phyloP scores from a whole-genome alignment of 1,139 yeast species.

The Scheffersomyces quercinus region DNA sequence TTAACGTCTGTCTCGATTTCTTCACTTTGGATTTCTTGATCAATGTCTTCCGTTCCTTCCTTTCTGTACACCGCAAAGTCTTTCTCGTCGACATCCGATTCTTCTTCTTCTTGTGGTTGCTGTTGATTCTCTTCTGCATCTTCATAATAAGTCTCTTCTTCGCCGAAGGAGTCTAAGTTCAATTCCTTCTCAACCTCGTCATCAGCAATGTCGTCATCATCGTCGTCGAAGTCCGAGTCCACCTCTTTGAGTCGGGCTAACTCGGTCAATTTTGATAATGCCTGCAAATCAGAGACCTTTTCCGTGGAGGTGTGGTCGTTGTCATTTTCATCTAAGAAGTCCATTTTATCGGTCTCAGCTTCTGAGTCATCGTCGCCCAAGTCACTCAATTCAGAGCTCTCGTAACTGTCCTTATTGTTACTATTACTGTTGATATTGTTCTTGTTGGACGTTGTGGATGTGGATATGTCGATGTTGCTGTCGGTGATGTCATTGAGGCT shows the following conservation, averaged over 20 bases:
- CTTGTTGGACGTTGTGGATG: slow-evolving; percentile 1
- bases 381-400: slow-evolving; percentile 54
- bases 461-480: slow-evolving; percentile 3
- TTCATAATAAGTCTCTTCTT: slow-evolving; percentile 6
- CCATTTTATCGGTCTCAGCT: slow-evolving; percentile 81
- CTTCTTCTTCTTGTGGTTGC: slow-evolving; percentile 12
- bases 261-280: slow-evolving; percentile 42
- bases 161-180: slow-evolving; percentile 1
- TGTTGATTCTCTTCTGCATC: slow-evolving; percentile 10
- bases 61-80: slow-evolving; percentile 7
- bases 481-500: neutral
- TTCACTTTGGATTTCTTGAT: slow-evolving; percentile 7
- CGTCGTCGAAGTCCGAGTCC: slow-evolving; percentile 28
- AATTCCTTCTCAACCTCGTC: slow-evolving; percentile 3
- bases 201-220: slow-evolving; percentile 12
- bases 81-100: slow-evolving; percentile 5
- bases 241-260: slow-evolving; percentile 43
- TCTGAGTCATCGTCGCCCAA: slow-evolving; percentile 69
- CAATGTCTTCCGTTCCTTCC: slow-evolving; percentile 4
- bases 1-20: slow-evolving; percentile 9
- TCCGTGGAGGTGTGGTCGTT: slow-evolving; percentile 18
- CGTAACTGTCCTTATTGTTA: slow-evolving; percentile 26
- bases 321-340: slow-evolving; percentile 41
- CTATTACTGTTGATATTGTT: neutral
- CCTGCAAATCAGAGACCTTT: slow-evolving; percentile 38